A percentile compares a stretch with the other conserved stretches of the same genome.
Evolutionary conservation across 495 filamentous ascomycete species (phyloP).

Genomic region (Amniculicola lignicola): DNA sequence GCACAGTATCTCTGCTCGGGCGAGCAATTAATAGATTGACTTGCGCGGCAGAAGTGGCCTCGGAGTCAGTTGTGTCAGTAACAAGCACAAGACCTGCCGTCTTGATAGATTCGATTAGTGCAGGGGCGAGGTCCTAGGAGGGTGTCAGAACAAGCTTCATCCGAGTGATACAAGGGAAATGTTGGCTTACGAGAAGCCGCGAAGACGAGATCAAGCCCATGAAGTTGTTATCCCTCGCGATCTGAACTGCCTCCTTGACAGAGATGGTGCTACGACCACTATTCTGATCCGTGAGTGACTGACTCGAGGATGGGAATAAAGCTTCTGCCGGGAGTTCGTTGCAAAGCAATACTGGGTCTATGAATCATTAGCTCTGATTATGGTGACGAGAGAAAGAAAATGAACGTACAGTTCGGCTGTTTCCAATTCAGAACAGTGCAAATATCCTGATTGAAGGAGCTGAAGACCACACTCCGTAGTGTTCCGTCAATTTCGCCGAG

Average conservation of each 20-base stretch:
- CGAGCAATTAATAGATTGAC: conserved; percentile 49
- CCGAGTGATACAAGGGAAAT: not conserved
- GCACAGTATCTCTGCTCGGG: conserved; percentile 45
- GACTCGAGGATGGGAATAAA: conserved; percentile 22
- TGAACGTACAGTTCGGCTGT: conserved; percentile 81
- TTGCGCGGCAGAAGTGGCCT: not conserved
- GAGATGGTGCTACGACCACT: conserved; percentile 71
- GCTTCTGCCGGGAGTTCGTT: conserved; percentile 73
- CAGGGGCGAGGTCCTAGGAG: conserved; percentile 80
- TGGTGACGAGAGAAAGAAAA: not conserved
- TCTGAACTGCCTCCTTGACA: conserved; percentile 90
- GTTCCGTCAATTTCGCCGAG: conserved; percentile 38
- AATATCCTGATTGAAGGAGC: conserved; percentile 80
- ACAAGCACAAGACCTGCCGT: conserved; percentile 89
- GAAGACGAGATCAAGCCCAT: conserved; percentile 94
- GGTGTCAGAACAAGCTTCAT: conserved; percentile 33
- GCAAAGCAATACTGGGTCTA: conserved; percentile 88
- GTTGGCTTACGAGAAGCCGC: conserved; percentile 67
- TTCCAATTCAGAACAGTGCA: conserved; percentile 98
- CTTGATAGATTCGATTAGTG: conserved; percentile 88
- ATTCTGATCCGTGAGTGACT: conserved; percentile 50
- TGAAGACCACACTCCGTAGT: conserved; percentile 85
- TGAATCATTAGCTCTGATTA: not conserved
- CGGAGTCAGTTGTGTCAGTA: conserved; percentile 66
- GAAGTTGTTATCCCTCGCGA: conserved; percentile 93